Evolutionary conservation across 2,329 filamentous ascomycete genomes (phyloP).

Genomic region (Phialocephala sp.): DNA sequence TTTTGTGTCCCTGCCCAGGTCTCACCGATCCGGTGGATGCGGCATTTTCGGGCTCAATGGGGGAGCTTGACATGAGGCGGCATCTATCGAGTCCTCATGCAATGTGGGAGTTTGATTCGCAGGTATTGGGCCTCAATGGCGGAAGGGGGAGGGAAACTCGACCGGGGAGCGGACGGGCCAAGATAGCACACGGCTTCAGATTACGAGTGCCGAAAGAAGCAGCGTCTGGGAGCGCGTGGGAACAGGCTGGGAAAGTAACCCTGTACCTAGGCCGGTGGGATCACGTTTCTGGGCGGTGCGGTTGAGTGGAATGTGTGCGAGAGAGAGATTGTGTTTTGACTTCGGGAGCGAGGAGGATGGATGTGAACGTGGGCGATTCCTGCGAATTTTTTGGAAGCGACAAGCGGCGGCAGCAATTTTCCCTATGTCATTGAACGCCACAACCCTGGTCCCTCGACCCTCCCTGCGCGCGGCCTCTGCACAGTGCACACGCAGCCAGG

Average conservation of each 20-base stretch:
- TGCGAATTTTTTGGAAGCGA: not conserved
- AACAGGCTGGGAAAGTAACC: constrained; percentile 2
- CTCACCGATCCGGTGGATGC: constrained; percentile 41
- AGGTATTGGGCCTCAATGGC: constrained; percentile 38
- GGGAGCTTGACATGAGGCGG: constrained; percentile 44
- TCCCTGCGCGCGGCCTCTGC: not conserved
- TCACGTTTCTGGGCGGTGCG: constrained; percentile 15
- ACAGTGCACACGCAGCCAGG: no score
- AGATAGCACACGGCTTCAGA: constrained; percentile 15
- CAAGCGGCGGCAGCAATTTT: not conserved
- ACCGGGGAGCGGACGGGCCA: constrained; percentile 10
- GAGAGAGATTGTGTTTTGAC: not conserved
- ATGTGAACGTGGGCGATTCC: not conserved
- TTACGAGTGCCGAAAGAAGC: constrained; percentile 13
- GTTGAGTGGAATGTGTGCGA: constrained; percentile 4
- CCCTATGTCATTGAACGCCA: constrained; percentile 7
- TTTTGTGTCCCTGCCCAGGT: constrained; percentile 34
- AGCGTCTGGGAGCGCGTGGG: not conserved
- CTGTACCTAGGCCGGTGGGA: constrained; percentile 11
- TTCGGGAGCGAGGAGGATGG: no score
- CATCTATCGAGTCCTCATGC: constrained; percentile 43
- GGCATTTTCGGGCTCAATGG: constrained; percentile 43
- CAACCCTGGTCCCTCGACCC: not conserved
- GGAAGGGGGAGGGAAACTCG: constrained; percentile 13
- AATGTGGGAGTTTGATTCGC: constrained; percentile 42